Percentiles rank a stretch among this genome's conserved stretches.
phyloP scores from a whole-genome alignment of 805 yeast species.

The Metschnikowia rubicola region DNA sequence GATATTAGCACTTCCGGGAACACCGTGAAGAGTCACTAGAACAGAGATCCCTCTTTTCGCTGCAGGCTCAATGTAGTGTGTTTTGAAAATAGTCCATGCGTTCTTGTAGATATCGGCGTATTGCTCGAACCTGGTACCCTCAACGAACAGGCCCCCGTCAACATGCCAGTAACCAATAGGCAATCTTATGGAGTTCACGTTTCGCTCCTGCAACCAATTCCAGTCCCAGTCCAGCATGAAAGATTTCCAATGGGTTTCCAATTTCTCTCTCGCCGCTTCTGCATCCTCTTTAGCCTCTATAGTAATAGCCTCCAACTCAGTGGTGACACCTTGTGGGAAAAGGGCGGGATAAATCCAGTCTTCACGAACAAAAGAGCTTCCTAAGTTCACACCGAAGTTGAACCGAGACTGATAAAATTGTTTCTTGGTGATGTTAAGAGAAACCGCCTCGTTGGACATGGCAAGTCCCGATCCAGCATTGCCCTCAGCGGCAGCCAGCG shows the following conservation, averaged over 20 bases:
- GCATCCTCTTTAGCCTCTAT: conserved; percentile 44
- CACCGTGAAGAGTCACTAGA: conserved; percentile 78
- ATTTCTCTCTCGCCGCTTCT: conserved; percentile 47
- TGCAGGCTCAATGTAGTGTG: conserved; percentile 56
- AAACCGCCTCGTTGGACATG: conserved; percentile 27
- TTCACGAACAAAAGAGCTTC: conserved; percentile 75
- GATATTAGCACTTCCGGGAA: conserved; percentile 90
- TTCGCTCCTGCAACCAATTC: conserved; percentile 65
- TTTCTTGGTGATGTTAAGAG: conserved; percentile 33
- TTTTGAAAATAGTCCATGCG: conserved; percentile 69
- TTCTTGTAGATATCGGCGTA: conserved; percentile 54
- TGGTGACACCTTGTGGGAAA: conserved; percentile 54
- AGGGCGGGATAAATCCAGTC: conserved; percentile 68
- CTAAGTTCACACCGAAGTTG: conserved; percentile 84
- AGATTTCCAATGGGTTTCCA: conserved; percentile 63
- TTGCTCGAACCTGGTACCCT: conserved; percentile 60
- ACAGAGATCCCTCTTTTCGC: conserved; percentile 61
- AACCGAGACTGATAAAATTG: conserved; percentile 58
- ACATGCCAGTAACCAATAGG: conserved; percentile 93
- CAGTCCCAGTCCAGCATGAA: conserved; percentile 71
- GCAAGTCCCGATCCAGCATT: background rate
- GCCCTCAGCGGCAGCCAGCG: background rate
- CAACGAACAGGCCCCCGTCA: conserved; percentile 55
- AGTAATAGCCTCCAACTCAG: conserved; percentile 74
- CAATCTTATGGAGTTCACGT: conserved; percentile 74